A percentile compares a stretch with the other conserved stretches of the same genome.
phyloP scores from a whole-genome alignment of 2,329 filamentous ascomycete genomes.

The Colletotrichum sublineola region DNA sequence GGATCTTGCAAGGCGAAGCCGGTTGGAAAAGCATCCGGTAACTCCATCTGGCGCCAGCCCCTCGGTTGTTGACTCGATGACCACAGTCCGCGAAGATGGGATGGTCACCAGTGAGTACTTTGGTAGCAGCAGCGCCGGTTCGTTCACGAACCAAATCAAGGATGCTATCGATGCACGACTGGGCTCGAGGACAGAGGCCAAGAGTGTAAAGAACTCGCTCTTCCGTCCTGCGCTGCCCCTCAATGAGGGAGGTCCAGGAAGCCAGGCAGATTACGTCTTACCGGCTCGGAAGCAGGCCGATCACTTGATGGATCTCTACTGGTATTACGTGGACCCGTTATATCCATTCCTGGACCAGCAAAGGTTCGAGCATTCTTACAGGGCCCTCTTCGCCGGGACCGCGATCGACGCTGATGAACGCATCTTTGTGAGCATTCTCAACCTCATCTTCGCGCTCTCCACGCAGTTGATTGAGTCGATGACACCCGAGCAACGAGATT shows the following conservation, averaged over 20 bases:
- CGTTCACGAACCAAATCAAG: conserved; percentile 62
- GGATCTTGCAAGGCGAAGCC: conserved; percentile 8
- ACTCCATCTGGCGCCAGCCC: conserved; percentile 44
- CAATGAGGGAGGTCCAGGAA: background rate
- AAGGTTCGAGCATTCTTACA: conserved; percentile 55
- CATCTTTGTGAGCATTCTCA: conserved; percentile 59
- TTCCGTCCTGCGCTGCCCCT: conserved; percentile 44
- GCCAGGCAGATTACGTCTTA: conserved; percentile 53
- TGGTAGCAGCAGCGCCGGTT: conserved; percentile 61
- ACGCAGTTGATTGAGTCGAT: conserved; percentile 59
- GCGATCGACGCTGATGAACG: conserved; percentile 54
- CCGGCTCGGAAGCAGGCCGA: conserved; percentile 61
- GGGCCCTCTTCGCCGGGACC: conserved; percentile 56
- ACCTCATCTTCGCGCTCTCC: conserved; percentile 61
- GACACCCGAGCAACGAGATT: conserved; percentile 55
- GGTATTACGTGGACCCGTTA: conserved; percentile 60
- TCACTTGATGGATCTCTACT: conserved; percentile 59
- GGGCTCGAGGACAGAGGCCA: conserved; percentile 30
- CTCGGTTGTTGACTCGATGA: conserved; percentile 60
- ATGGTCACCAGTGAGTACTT: conserved; percentile 58
- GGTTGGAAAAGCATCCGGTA: conserved; percentile 28
- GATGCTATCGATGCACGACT: conserved; percentile 55
- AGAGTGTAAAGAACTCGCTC: conserved; percentile 16
- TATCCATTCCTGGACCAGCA: conserved; percentile 60
- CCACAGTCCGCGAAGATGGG: conserved; percentile 58